Base-by-base conservation (phyloP, 2,329 filamentous ascomycete genomes). In the Lachnellula arida region DNA sequence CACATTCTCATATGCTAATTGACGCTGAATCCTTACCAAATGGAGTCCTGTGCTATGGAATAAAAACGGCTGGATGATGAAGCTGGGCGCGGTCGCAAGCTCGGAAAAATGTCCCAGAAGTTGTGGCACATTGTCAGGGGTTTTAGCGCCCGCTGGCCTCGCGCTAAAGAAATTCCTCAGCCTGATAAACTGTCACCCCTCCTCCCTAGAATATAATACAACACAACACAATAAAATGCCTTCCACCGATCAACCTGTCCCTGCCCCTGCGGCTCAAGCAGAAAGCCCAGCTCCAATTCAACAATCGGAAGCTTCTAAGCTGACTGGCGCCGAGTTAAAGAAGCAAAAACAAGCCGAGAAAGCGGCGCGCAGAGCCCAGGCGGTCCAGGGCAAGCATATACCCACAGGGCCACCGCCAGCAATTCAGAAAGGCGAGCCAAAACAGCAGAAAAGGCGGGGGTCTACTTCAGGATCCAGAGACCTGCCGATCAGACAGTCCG, bases 301-400 rank as follows among this genome's bases (percentile, higher is more conserved):
- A 25, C 23, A 49, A 51, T 5, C 17, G 15, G 71, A 73, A 15
- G 63, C 71, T 19, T 67, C 72, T 65, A 88, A 89, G 70, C 76
- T 89, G 34, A 84, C 88, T 1, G 81, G 81, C 2, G 56, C 62
- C 37, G 63, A 65, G 51, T 70, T 96, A 67, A 97, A 97, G 75
- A 93, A 92, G 67, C 86, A 84, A 70, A 87, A 88, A 59, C 93
- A 96, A 72, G 92, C 90, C 34, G 93, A 97, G 71, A 97, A 97
- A 76, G 88, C 89, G 51, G 91, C 91, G 47, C 81, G 90, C 59
- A 82, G 93, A 75, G 90, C 88, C 49, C 85, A 85, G 68, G 83
- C 80, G 66, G 90, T 87, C 70, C 76, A 77, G 32, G 76, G 78
- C 54, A 69, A 71, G 60, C 70, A 74, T 63, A 67, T 73, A 65